Base-by-base conservation (phyloP, 768 basidiomycete species). In the Plicaturopsis crispa region DNA sequence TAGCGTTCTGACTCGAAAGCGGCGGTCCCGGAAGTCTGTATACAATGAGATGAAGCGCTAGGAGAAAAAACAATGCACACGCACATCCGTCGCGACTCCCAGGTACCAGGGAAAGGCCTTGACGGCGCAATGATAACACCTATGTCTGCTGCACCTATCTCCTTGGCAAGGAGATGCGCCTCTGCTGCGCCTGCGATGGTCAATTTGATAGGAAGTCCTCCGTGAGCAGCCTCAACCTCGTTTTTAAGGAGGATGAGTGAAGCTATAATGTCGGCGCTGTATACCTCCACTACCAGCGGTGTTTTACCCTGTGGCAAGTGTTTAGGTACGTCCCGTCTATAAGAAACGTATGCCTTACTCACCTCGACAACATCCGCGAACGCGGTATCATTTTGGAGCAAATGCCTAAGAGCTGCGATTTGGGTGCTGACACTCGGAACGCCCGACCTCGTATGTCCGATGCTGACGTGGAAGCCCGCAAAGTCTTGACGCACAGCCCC, bases 231-330 rank as follows among this genome's bases (percentile, higher is more conserved):
- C 36, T 82, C 80, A 19, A 78, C 60, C 34, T 86, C 80, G 19
- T 55, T 50, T 65, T 88, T 87, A 34, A 88, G 67, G 11, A 57
- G 44, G 30, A 87, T 65, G 19, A 89, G 54, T 1, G 73, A 66
- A 4, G 80, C 78, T 49, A 88, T 85, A 33, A 73, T 60, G 49
- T 88, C 85, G 6, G 80, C 82, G 52, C 71, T 83, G 42, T 81
- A 52, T 1, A 74, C 75, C 4, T 66, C 56, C 14, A 86, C 60
- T 4, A 85, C 79, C 12, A 88, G 62, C 0, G 80, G 75, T 4
- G 80, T 53, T 24, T 66, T 46, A 3, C 81, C 78, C 70, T 77
- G 45, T 28, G 8, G 33, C 31, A 6, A 14, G 2, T 14, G n/a
- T n/a, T n/a, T n/a, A n/a, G n/a, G n/a, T n/a, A n/a, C n/a, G n/a